Evolutionary conservation across 2,329 filamentous ascomycete genomes (phyloP), one percentile per base, ranked within the genome.

Genomic region (Amphichorda felina): DNA sequence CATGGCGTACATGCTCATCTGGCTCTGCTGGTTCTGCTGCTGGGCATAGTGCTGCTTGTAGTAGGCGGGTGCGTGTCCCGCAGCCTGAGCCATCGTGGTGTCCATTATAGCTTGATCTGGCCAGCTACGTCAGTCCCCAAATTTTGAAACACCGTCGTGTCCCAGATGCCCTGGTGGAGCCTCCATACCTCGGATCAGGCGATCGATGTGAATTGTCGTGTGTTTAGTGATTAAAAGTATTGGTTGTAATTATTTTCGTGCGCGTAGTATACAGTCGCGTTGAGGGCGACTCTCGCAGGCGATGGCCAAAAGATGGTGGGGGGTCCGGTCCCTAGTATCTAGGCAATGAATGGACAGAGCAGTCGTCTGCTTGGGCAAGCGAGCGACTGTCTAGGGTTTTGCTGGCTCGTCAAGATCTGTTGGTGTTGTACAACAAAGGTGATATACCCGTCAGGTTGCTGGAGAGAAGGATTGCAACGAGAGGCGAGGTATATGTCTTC

Each of bases 51-150:
- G 15, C n/a, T 22, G 75, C 54, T 75, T 80, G 67, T 89, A 94
- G 70, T 88, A 91, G 72, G 83, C 88, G 68, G 82, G 68, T 45
- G 79, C 74, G 61, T 83, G 80, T 41, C 71, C 76, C 68, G 83
- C 75, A 50, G 70, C 57, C 58, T 71, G 75, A 50, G 60, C 53
- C 63, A 72, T 68, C 63, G 57, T 67, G 50, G 72, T 59, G 52
- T 84, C 80, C 81, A 86, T 86, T 64, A 22, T 26, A 21, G 11
- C 11, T 21, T n/a, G 17, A 33, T 33, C 31, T 33, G 31, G 8
- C 18, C 5, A 22, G 9, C 3, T 13, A n/a, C 13, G 31, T 33
- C 31, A 33, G 31, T 33, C 31, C 11, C 5, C 6, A 10, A 8
- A 8, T 21, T 18, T 4, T n/a, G n/a, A 7, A n/a, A n/a, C 8